Evolutionary conservation across 768 basidiomycete genomes (phyloP).

Genomic region (Galerina marginata): DNA sequence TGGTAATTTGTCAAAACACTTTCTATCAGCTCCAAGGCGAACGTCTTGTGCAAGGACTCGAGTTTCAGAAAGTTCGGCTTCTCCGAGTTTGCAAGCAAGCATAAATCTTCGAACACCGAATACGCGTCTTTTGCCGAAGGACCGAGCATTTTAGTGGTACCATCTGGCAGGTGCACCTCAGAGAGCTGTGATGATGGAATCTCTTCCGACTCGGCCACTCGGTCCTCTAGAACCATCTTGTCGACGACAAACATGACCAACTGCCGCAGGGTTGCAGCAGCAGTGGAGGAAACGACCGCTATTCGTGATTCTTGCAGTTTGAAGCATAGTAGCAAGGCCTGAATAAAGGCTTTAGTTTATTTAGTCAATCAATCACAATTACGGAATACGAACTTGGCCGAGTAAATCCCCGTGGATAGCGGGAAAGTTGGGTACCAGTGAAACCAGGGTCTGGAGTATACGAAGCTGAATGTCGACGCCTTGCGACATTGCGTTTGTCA

Average conservation of each 20-base stretch:
- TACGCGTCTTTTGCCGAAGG: conserved; percentile 86
- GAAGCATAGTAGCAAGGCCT: conserved; percentile 95
- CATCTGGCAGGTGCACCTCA: conserved; percentile 71
- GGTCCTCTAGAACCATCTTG: conserved; percentile 85
- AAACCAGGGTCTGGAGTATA: conserved; percentile 90
- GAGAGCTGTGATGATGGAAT: conserved; percentile 35
- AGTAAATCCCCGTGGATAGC: conserved; percentile 80
- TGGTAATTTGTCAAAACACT: conserved; percentile 95
- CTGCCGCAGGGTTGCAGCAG: conserved; percentile 94
- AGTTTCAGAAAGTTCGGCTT: conserved; percentile 83
- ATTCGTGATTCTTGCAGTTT: conserved; percentile 94
- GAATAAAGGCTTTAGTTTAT: conserved; percentile 4
- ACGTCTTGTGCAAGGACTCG: conserved; percentile 86
- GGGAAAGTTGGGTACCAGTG: conserved; percentile 87
- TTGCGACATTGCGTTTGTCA: conserved; percentile 88
- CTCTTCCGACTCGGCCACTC: conserved; percentile 40
- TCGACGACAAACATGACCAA: conserved; percentile 98
- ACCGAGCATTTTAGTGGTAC: conserved; percentile 62
- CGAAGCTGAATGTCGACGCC: conserved; percentile 97
- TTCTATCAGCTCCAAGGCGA: conserved; percentile 96
- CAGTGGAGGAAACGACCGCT: conserved; percentile 95
- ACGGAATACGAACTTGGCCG: conserved; percentile 67
- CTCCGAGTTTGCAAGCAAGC: conserved; percentile 84
- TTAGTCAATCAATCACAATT: neutral
- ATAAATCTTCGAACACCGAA: conserved; percentile 91